Evolutionary conservation across 768 basidiomycete species (phyloP).

Genomic region (Gloeopeniophorella convolvens): DNA sequence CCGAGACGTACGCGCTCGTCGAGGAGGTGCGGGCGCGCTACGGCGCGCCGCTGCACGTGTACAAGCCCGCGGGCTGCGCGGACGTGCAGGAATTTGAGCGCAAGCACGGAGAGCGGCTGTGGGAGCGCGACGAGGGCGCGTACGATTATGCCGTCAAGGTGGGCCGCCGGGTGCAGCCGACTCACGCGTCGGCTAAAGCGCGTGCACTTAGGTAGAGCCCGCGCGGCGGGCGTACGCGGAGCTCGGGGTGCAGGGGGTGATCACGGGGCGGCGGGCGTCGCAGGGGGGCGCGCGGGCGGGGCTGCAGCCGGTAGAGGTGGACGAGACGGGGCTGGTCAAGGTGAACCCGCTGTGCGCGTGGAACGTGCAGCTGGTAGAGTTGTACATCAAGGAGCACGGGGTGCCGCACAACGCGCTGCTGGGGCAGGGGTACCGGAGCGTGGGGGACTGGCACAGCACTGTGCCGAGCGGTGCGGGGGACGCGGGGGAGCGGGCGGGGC

Average conservation of each 20-base stretch:
- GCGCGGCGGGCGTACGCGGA: constrained; percentile 80
- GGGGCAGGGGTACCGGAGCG: constrained; percentile 86
- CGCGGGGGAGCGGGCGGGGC: constrained; percentile 72
- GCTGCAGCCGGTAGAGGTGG: constrained; percentile 83
- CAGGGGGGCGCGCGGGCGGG: constrained; percentile 87
- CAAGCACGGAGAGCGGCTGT: constrained; percentile 72
- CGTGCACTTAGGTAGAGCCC: constrained; percentile 71
- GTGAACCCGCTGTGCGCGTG: constrained; percentile 90
- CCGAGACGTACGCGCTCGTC: constrained; percentile 86
- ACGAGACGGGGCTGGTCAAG: constrained; percentile 85
- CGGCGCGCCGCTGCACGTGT: constrained; percentile 64
- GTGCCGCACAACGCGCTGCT: constrained; percentile 88
- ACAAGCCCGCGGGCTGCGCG: constrained; percentile 66
- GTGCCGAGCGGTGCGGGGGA: constrained; percentile 63
- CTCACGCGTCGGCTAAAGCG: neutral
- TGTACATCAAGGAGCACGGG: constrained; percentile 71
- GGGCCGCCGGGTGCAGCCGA: constrained; percentile 16
- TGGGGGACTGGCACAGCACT: constrained; percentile 99
- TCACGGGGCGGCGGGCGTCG: constrained; percentile 90
- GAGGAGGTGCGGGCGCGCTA: constrained; percentile 76
- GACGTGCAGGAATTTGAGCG: constrained; percentile 69
- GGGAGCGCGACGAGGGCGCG: constrained; percentile 80
- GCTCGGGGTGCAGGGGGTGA: constrained; percentile 75
- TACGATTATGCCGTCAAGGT: constrained; percentile 96
- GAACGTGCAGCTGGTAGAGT: constrained; percentile 79